Evolutionary conservation across 2,329 filamentous ascomycete species (phyloP).

Genomic region (Colletotrichum salicis): DNA sequence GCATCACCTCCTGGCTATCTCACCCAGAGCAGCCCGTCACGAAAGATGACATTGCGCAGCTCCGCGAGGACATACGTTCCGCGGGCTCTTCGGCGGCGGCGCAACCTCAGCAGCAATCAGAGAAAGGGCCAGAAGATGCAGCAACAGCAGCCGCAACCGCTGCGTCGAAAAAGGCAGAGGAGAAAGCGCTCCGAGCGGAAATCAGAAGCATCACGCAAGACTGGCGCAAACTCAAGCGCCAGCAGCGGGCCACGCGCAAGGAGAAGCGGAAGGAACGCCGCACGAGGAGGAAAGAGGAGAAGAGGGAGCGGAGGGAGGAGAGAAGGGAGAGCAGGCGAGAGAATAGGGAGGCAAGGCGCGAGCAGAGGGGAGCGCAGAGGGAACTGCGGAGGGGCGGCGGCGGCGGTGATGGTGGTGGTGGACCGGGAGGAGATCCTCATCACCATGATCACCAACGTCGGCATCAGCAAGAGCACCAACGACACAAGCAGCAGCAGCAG

Average conservation of each 20-base stretch:
- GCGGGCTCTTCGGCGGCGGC: not conserved
- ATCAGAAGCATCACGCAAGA: conserved; percentile 56
- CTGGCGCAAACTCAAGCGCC: conserved; percentile 51
- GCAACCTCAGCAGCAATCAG: too few species aligned
- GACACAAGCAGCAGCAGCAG: not conserved
- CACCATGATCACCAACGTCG: conserved; percentile 12
- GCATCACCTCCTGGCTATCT: conserved; percentile 60
- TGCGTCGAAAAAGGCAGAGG: conserved; percentile 40
- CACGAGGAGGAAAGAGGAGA: conserved; percentile 44
- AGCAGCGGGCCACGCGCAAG: conserved; percentile 45
- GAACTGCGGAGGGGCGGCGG: conserved; percentile 37
- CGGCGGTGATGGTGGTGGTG: not conserved
- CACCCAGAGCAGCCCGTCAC: conserved; percentile 62
- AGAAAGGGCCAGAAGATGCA: not conserved
- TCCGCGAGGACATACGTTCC: conserved; percentile 17
- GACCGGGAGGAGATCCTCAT: not conserved
- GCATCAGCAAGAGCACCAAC: not conserved
- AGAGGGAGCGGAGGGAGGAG: conserved; percentile 44
- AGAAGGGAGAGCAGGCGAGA: conserved; percentile 44
- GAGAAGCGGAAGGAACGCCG: conserved; percentile 45
- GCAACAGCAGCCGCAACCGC: not conserved
- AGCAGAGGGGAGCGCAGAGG: conserved; percentile 43
- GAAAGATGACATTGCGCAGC: conserved; percentile 50
- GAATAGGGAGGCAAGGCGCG: conserved; percentile 44
- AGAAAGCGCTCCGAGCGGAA: conserved; percentile 52